These are phyloP conservation scores for Cichorium intybus DNA, from an alignment of 140 eudicot genomes.

Conservation along the genomic window DNA sequence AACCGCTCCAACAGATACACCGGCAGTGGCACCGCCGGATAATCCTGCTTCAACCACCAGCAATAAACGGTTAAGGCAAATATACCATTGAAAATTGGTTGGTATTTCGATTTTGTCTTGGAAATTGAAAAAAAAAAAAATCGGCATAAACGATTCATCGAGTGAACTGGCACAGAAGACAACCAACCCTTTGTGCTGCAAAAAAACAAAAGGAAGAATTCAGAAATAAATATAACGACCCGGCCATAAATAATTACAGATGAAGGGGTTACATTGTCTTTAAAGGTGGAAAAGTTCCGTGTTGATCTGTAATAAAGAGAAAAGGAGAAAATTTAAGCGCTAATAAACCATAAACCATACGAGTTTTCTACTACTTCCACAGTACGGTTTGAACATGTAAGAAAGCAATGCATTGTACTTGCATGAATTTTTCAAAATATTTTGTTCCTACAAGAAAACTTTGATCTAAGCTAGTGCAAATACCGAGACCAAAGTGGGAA, in stretches of 20 bases:
- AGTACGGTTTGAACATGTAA: neutral
- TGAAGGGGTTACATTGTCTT: conserved; percentile 24
- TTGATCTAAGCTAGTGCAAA: too few species aligned
- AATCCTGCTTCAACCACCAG: conserved; percentile 49
- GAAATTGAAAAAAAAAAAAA: neutral
- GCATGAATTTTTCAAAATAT: too few species aligned
- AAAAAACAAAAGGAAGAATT: conserved; percentile 25
- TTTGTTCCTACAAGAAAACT: too few species aligned
- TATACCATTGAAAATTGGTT: conserved; percentile 11
- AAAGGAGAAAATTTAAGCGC: neutral
- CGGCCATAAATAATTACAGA: too few species aligned
- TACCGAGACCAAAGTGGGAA: too few species aligned
- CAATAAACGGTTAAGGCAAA: conserved; percentile 6
- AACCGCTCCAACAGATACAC: conserved; percentile 57
- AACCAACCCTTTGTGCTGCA: conserved; percentile 79
- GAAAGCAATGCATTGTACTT: too few species aligned
- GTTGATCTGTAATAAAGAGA: conserved; percentile 53
- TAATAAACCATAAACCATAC: neutral
- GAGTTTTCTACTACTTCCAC: conserved; percentile 11
- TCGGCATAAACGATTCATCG: conserved; percentile 1
- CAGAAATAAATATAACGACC: conserved; percentile 23
- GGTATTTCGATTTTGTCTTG: conserved; percentile 5
- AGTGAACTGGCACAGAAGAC: conserved; percentile 23
- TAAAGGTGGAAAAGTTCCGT: conserved; percentile 68
- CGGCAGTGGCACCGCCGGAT: conserved; percentile 70